Base-by-base conservation (phyloP, 2,329 filamentous ascomycete species). In the Leptosphaerulina australis region DNA sequence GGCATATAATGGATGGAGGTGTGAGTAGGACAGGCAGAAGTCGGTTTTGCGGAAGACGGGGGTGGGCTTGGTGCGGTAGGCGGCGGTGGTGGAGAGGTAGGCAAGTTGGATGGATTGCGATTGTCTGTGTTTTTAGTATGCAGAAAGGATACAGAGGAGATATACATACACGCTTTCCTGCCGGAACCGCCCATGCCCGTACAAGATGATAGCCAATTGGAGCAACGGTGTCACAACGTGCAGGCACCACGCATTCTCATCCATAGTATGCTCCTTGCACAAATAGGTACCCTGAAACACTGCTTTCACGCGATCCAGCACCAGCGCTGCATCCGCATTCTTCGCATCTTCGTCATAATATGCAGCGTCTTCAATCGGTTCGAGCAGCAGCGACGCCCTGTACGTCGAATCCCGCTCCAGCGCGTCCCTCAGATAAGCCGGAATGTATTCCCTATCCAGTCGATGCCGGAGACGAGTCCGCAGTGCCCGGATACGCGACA, bases 1-100 rank as follows among this genome's bases (percentile, higher is more conserved):
- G n/a, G n/a, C n/a, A n/a, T n/a, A n/a, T n/a, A n/a, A n/a, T 43
- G 50, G 53, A 26, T 54, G 24, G 21, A 55, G 34, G 36, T 52
- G 45, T 26, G 50, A 59, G 43, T 56, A 59, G 15, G 46, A 54
- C n/a, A 56, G 49, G 46, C 37, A 55, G 37, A 53, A 56, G 38
- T 56, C 36, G 30, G 56, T 56, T 24, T 51, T 59, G 29, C 53
- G 53, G 22, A 30, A 43, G 30, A 57, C 21, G 25, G 17, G 10
- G 11, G 37, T 18, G 15, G 37, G 26, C 25, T 43, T 41, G n/a
- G 10, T 46, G 12, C 15, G 34, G 15, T 20, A 17, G 2, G 49
- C n/a, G 38, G 30, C 6, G n/a, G 53, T 48, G 30, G 22, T 31
- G 24, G 53, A 48, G 18, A 56, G 53, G 47, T 56, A 57, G 4